Evolutionary conservation across 208 protist genomes (phyloP), one percentile per base, ranked within the genome.

Genomic region (Acanthamoeba quina): DNA sequence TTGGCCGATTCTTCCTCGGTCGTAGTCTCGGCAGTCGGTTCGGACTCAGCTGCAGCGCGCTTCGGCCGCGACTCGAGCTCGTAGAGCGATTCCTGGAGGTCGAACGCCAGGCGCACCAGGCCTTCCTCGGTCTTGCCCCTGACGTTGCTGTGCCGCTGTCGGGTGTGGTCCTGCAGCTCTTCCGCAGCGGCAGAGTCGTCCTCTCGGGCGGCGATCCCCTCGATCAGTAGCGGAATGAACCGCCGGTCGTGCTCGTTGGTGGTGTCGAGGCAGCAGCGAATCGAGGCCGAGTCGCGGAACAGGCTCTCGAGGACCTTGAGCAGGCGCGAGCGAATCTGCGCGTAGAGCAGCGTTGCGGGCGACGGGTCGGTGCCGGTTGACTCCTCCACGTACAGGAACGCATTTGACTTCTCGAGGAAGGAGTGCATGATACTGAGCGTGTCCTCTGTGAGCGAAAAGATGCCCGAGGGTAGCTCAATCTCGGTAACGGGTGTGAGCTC

Each of bases 401-500:
- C 49, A 24, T 86, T 86, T n/a, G 78, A 86, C 29, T 62, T 29
- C 49, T 60, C 78, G 24, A 86, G 44, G 52, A 86, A 86, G 11
- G 31, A 9, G 78, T 41, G 52, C 11, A 86, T 62, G 47, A 49
- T 49, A 13, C 21, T 15, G 49, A 86, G 24, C n/a, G 52, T 17
- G 9, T 86, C 49, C 6, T 4, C 26, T 6, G 78, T 62, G 26
- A 62, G 78, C 26, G 78, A 62, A 24, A 86, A 86, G 49, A 62
- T 26, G 52, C 78, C 52, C 5, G 49, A 41, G 15, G 78, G 49
- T 1, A 86, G 44, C 19, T 86, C 47, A 9, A 86, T 62, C 49
- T 86, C 78, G 44, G 78, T 86, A 2, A 86, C 52, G 5, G 78
- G 78, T 26, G 29, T 86, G 49, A 86, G 49, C 52, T 86, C 78